These are phyloP conservation scores for Neurospora sp. DNA, from an alignment of 495 filamentous ascomycete genomes.

Conservation along the genomic window DNA sequence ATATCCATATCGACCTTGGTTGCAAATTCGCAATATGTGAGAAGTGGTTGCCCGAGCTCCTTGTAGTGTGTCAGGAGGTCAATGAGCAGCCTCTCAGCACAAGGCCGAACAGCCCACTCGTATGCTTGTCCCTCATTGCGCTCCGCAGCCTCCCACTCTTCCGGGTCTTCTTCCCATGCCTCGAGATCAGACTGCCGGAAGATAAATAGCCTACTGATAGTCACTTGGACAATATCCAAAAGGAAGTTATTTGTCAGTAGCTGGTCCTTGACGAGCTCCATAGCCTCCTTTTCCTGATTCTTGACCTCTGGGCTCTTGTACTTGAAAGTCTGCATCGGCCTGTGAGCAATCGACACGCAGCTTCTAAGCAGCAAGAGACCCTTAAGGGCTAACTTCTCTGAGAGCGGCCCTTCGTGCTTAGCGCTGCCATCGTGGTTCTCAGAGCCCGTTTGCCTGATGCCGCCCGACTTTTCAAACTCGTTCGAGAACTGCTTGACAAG, in stretches of 20 bases:
- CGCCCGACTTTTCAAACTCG: constrained; percentile 45
- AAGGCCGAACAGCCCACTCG: constrained; percentile 82
- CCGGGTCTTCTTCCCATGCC: constrained; percentile 85
- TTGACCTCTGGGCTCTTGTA: constrained; percentile 63
- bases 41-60: constrained; percentile 58
- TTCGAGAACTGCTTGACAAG: constrained; percentile 67
- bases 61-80: constrained; percentile 85
- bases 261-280: constrained; percentile 53
- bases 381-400: constrained; percentile 69
- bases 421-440: constrained; percentile 40
- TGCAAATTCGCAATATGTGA: constrained; percentile 67
- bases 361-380: constrained; percentile 74
- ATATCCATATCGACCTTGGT: constrained; percentile 59
- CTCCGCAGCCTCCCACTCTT: constrained; percentile 84
- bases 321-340: constrained; percentile 67
- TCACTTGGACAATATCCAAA: constrained; percentile 63
- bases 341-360: constrained; percentile 74
- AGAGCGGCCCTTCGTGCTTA: constrained; percentile 46
- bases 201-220: constrained; percentile 80
- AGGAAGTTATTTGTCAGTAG: constrained; percentile 69
- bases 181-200: constrained; percentile 77
- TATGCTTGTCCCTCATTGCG: constrained; percentile 68
- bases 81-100: constrained; percentile 86
- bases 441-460: constrained; percentile 34
- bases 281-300: constrained; percentile 55